A percentile compares a stretch with the other conserved stretches of the same genome.
Conservation (phyloP, 331 rosid species). For the Saraca asoca region DNA sequence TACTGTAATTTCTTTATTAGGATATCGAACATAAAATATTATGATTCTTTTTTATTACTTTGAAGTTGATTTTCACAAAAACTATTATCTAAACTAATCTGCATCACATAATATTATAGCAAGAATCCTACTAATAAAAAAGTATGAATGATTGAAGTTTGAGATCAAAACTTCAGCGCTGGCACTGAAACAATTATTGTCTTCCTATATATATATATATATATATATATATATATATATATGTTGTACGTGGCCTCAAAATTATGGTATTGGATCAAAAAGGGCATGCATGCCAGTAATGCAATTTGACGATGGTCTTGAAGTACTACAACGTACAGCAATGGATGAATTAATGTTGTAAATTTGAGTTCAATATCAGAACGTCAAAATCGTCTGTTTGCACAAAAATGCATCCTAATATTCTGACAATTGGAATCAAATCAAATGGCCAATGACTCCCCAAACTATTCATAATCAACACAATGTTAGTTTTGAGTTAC, state of each 20-base stretch:
- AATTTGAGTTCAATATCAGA: slow-evolving; percentile 38
- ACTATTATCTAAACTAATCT: neutral
- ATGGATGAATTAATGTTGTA: slow-evolving; percentile 33
- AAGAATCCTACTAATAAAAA: slow-evolving; percentile 28
- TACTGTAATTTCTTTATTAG: no score
- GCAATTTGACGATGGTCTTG: slow-evolving; percentile 49
- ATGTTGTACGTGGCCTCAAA: slow-evolving; percentile 31
- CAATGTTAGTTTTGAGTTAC: slow-evolving; percentile 34
- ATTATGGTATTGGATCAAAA: slow-evolving; percentile 10
- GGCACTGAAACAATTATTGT: slow-evolving; percentile 41
- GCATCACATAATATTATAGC: neutral
- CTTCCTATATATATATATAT: slow-evolving; percentile 31
- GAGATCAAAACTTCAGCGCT: slow-evolving; percentile 35
- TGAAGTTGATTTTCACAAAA: neutral
- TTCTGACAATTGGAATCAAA: slow-evolving; percentile 74
- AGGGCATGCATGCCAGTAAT: slow-evolving; percentile 26
- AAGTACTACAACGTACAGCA: slow-evolving; percentile 66
- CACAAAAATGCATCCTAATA: slow-evolving; percentile 52
- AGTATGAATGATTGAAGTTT: slow-evolving; percentile 41
- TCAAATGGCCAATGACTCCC: slow-evolving; percentile 42
- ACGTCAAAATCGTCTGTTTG: slow-evolving; percentile 40
- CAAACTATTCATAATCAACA: slow-evolving; percentile 30
- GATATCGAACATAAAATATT: neutral
- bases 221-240: neutral
- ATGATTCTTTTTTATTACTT: neutral